These are phyloP conservation scores for Talinum fruticosum DNA, from an alignment of 148 eudicot genomes.

Conservation along the genomic window DNA sequence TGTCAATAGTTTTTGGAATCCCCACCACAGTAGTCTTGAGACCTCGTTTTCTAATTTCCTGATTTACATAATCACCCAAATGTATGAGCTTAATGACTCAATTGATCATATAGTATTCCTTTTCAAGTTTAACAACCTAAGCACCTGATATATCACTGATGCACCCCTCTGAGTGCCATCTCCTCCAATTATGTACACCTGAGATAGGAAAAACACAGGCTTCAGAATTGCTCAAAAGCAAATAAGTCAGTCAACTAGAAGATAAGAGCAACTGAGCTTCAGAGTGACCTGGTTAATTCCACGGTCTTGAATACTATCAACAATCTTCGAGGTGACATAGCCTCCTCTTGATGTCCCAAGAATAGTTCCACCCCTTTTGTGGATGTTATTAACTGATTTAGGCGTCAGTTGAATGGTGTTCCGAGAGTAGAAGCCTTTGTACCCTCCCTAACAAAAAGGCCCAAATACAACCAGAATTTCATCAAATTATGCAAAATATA, in stretches of 20 bases:
- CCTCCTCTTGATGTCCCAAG: slow-evolving; percentile 91
- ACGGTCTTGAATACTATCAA: slow-evolving; percentile 90
- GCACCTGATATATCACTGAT: slow-evolving; percentile 78
- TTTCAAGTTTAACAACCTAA: neutral
- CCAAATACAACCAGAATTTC: neutral
- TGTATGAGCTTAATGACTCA: neutral
- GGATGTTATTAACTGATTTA: slow-evolving; percentile 71
- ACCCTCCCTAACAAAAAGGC: slow-evolving; percentile 74
- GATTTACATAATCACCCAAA: slow-evolving; percentile 1
- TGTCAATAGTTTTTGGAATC: slow-evolving; percentile 86
- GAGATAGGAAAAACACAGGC: slow-evolving; percentile 12
- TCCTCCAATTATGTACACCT: slow-evolving; percentile 96
- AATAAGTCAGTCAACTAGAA: neutral
- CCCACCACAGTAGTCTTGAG: slow-evolving; percentile 78
- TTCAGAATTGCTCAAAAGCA: neutral
- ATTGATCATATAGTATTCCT: neutral
- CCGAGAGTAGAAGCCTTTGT: slow-evolving; percentile 76
- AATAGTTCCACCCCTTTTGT: slow-evolving; percentile 86
- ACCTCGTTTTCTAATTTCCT: slow-evolving; percentile 81
- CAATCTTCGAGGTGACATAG: slow-evolving; percentile 69
- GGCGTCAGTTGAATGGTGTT: slow-evolving; percentile 70
- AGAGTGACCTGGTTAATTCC: slow-evolving; percentile 73
- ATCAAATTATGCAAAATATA: neutral
- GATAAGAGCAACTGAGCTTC: neutral
- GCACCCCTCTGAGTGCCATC: slow-evolving; percentile 95